Conservation (phyloP, 164 flowering plant genomes). For the Tinospora cordifolia region DNA sequence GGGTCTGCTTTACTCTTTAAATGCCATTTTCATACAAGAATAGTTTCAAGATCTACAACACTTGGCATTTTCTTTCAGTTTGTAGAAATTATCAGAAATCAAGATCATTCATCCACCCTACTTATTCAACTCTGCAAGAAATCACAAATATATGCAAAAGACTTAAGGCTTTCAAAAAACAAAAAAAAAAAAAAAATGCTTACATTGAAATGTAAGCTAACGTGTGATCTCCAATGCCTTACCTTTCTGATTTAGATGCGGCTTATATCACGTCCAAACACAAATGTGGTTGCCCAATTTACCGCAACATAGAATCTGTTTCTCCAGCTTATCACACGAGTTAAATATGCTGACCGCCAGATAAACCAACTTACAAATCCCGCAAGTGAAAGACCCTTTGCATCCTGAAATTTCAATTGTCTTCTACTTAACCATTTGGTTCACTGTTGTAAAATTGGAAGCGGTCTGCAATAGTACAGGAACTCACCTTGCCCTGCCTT, state of each 20-base stretch:
- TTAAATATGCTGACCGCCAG: conserved; percentile 93
- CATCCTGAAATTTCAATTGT: conserved; percentile 42
- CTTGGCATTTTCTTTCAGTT: not conserved
- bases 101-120: not conserved
- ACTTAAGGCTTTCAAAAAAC: not conserved
- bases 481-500: conserved; percentile 74
- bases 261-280: conserved; percentile 93
- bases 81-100: not conserved
- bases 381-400: conserved; percentile 64
- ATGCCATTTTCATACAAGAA: too few species aligned
- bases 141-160: not conserved
- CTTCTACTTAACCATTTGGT: conserved; percentile 1
- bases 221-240: conserved; percentile 10
- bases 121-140: not conserved
- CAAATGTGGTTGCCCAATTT: conserved; percentile 81
- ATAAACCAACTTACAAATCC: conserved; percentile 85
- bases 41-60: not conserved
- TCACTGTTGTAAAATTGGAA: not conserved
- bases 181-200: not conserved
- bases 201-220: not conserved
- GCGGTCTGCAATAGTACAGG: not conserved
- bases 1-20: not conserved
- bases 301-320: conserved; percentile 88
- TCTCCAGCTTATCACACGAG: conserved; percentile 95
- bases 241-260: conserved; percentile 37